Conservation (phyloP, 805 yeast species). For the Torulaspora maleeae region DNA sequence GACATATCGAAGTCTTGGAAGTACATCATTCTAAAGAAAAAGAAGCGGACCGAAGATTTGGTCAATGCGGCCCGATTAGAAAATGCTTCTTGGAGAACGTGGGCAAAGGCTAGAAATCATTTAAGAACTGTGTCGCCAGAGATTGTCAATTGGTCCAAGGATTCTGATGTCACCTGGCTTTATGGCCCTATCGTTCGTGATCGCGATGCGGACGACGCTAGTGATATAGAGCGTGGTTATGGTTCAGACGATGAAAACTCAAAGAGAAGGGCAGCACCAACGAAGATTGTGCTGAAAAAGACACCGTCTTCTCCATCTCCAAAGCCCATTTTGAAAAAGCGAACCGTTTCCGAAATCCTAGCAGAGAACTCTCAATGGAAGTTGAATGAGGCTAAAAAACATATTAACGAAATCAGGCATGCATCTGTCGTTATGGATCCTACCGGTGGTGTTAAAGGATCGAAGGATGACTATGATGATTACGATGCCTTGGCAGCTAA, state of each 20-base stretch:
- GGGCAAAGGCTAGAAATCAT: conserved; percentile 87
- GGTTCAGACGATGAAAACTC: conserved; percentile 40
- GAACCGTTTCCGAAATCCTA: conserved; percentile 75
- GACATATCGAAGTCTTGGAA: conserved; percentile 96
- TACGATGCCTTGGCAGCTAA: conserved; percentile 35
- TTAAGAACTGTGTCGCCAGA: conserved; percentile 84
- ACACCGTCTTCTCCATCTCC: conserved; percentile 35
- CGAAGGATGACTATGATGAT: conserved; percentile 29
- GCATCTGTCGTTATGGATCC: conserved; percentile 27
- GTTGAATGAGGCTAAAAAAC: conserved; percentile 52
- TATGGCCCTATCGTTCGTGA: conserved; percentile 69
- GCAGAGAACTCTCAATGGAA: conserved; percentile 38
- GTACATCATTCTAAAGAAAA: conserved; percentile 75
- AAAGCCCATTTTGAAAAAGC: conserved; percentile 84
- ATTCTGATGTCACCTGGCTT: conserved; percentile 94
- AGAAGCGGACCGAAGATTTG: conserved; percentile 50
- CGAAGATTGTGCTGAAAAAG: conserved; percentile 11
- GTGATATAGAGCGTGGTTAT: conserved; percentile 31
- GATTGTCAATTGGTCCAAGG: conserved; percentile 92
- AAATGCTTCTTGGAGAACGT: conserved; percentile 95
- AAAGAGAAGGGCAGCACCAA: conserved; percentile 26
- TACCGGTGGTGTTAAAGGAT: conserved; percentile 11
- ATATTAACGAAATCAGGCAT: conserved; percentile 41
- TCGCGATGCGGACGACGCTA: conserved; percentile 10
- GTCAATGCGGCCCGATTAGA: conserved; percentile 78